phyloP scores from a whole-genome alignment of 495 filamentous ascomycete genomes.

The Delitschia confertaspora region DNA sequence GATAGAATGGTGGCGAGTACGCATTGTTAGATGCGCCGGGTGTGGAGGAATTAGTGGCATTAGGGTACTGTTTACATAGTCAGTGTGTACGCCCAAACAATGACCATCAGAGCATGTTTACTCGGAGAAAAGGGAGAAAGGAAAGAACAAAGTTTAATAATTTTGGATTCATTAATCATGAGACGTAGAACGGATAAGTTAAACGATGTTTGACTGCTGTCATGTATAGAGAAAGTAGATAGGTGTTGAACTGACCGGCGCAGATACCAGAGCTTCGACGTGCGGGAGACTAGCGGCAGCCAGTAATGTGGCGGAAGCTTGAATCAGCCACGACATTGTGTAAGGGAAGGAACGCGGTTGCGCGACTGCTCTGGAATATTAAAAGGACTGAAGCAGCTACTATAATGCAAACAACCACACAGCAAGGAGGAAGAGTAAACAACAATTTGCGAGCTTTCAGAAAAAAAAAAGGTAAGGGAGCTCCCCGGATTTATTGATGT shows the following conservation, averaged over 20 bases:
- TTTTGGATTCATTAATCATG: constrained; percentile 14
- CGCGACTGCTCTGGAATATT: not conserved
- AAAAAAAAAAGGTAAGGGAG: no score
- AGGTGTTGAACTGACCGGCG: no score
- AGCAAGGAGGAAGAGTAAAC: no score
- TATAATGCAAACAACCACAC: constrained; percentile 1
- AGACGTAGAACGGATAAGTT: no score
- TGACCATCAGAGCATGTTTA: constrained; percentile 1
- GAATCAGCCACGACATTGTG: constrained; percentile 23
- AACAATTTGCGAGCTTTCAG: no score
- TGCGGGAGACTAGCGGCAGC: no score
- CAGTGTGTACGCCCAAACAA: constrained; percentile 12
- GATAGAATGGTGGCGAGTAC: constrained; percentile 59
- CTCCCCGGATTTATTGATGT: no score
- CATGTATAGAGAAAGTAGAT: no score
- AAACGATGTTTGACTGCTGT: no score
- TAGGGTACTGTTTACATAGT: constrained; percentile 24
- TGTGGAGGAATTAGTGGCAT: constrained; percentile 16
- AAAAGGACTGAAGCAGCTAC: not conserved
- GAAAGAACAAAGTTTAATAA: constrained; percentile 15
- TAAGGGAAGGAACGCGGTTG: no score
- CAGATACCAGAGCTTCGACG: no score
- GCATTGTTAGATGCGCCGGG: constrained; percentile 10
- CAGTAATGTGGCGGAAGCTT: constrained; percentile 13
- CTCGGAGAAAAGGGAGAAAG: constrained; percentile 23